Evolutionary conservation across 2,329 filamentous ascomycete species (phyloP), one percentile per base, ranked within the genome.

Genomic region (Dothideomycetes sp.): DNA sequence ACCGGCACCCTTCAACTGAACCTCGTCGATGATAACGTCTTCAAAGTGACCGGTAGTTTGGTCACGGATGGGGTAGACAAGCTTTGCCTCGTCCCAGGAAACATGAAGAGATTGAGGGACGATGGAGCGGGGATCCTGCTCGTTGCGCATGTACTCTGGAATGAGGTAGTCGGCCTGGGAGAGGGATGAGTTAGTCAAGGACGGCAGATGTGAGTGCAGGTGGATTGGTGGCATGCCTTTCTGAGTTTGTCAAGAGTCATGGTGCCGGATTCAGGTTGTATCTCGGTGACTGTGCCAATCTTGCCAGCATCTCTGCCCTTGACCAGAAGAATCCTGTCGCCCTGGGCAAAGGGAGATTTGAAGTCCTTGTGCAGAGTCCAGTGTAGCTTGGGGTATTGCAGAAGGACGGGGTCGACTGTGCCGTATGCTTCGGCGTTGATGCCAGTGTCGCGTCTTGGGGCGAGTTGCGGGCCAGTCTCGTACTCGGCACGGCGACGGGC

Each of bases 251-350:
- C 53, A 23, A 71, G 45, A 5, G 51, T 45, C 27, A 65, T 52
- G 8, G 51, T 47, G 19, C 61, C 58, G 11, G 49, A 51, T 2
- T 61, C 53, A 2, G 50, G 38, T 10, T 60, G 64, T 32, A 93
- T 66, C 1, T 66, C 59, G 45, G 59, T 61, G 31, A 96, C 75
- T n/a, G 67, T 65, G 36, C 84, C 84, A 62, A 98, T 91, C 65
- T 81, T 84, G 53, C 87, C 87, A 65, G 80, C 82, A 54, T 91
- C 83, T 24, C 72, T 73, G 7, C 89, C 88, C 46, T 81, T 76
- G 40, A 86, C 64, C 44, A 96, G 65, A 39, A 89, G 84, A 22
- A 95, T 87, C 45, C 91, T 75, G 62, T 96, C 91, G 5, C 80
- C 78, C 50, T 61, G 58, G 49, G 58, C 53, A 19, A 70, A 59